Evolutionary conservation across 192 early-diverging fungal species (phyloP), one percentile per base, ranked within the genome.

Genomic region (Coemansia furcata): DNA sequence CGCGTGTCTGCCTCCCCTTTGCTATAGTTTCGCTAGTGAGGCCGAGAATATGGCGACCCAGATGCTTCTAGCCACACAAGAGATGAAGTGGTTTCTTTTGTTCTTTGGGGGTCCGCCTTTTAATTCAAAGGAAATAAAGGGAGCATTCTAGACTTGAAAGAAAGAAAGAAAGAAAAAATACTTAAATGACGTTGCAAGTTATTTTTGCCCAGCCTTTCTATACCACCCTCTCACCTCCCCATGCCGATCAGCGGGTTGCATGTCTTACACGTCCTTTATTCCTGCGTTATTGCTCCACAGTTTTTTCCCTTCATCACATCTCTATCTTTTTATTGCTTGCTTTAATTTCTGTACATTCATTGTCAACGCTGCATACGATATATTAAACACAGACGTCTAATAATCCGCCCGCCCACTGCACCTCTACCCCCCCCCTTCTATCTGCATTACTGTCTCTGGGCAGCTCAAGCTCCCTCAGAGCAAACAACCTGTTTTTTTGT

Each of bases 261-360:
- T 52, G 50, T 52, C 50, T 52, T 52, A 52, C 8, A 52, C 23
- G 29, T 52, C 23, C 14, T 52, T 30, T 26, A 11, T n/a, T 47
- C 9, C 21, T 49, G 50, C n/a, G 11, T 11, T 12, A 29, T 1
- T 26, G 29, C 50, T 52, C 50, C 50, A 52, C 50, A 52, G 10
- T 30, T 19, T 52, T 26, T 52, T 30, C 15, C 44, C 7, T 7
- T 8, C 6, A 15, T 40, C 39, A 40, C 46, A 8, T 52, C 49
- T 50, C 47, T 12, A 23, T 8, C 26, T 52, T 26, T 12, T 26
- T 12, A 40, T 40, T 47, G 15, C 44, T 30, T 30, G 50, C 50
- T 26, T 52, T 52, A 52, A 52, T 52, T 52, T 52, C 50, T 52
- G 50, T 52, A 52, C 50, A 30, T 50, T 50, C 49, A 50, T 52